Evolutionary conservation across 805 yeast species (phyloP), one percentile per base, ranked within the genome.

Genomic region (Ogataea trehaloabstinens): DNA sequence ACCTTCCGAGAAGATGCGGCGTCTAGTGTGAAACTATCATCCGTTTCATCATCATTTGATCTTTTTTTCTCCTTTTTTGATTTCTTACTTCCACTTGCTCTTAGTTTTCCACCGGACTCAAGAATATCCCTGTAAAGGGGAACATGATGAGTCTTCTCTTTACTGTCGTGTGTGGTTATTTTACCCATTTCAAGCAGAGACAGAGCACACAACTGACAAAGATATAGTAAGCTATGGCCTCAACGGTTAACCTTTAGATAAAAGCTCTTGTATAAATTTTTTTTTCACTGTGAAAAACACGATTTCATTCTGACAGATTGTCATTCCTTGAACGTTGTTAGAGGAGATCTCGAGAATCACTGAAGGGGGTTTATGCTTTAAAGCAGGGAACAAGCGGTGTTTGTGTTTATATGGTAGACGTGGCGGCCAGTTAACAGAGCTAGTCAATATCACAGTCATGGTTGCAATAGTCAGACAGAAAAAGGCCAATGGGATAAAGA

Each of bases 1-100:
- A 93, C 90, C 64, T 79, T 87, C 62, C 95, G 73, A 1, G 97
- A 86, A 21, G 87, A 68, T 15, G 78, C 70, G 15, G 97, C 85
- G 66, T 91, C 96, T 28, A 93, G 71, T 11, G 30, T 27, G 51
- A 67, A 82, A 31, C 73, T 81, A 25, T 70, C 66, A 42, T 70
- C 74, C 10, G 71, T 76, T 11, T 58, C 68, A 20, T 61, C 69
- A 38, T 64, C 67, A 28, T 64, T 57, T n/a, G n/a, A n/a, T n/a
- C 44, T 41, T 25, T 39, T 45, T 38, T 47, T 48, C 16, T 35
- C 41, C 34, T 55, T 52, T 33, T 51, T 49, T 4, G 53, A 42
- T 34, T 51, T 41, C 46, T 60, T 48, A 6, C 44, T 34, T 13
- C 59, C 42, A 10, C 51, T 49, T 1, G 68, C 41, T 60, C 84